A percentile compares a stretch with the other conserved stretches of the same genome.
Conservation (phyloP, 2,329 filamentous ascomycete species). For the Penicillium frequentans region DNA sequence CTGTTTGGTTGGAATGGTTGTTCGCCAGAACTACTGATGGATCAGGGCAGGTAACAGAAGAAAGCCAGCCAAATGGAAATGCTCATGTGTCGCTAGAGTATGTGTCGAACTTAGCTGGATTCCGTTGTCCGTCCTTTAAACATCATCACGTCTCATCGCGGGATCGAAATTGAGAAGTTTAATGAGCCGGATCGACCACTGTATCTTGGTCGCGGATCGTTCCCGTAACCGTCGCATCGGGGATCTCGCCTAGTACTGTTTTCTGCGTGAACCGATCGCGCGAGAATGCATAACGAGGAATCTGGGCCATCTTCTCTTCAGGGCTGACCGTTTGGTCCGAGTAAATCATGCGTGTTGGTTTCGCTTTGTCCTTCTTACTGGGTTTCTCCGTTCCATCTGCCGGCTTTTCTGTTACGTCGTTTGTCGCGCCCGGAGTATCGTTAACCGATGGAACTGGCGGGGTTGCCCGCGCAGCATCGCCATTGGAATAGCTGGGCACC, state of each 20-base stretch:
- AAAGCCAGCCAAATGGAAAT: conserved; percentile 21
- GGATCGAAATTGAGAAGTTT: conserved; percentile 3
- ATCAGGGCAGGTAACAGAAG: conserved; percentile 34
- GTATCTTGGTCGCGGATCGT: conserved; percentile 35
- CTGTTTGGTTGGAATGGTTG: conserved; percentile 2
- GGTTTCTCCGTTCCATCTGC: conserved; percentile 59
- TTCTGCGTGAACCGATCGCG: conserved; percentile 44
- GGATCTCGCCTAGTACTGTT: conserved; percentile 36
- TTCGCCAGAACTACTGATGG: conserved; percentile 35
- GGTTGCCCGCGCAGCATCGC: conserved; percentile 24
- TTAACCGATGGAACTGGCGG: conserved; percentile 47
- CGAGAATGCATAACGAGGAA: conserved; percentile 73
- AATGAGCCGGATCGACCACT: conserved; percentile 35
- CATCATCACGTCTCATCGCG: background rate
- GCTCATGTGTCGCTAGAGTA: conserved; percentile 31
- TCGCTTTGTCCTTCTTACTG: conserved; percentile 66
- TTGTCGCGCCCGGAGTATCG: conserved; percentile 51
- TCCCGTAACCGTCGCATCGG: conserved; percentile 35
- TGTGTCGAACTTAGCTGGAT: conserved; percentile 42
- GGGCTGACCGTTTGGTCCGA: conserved; percentile 76
- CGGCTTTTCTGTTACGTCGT: conserved; percentile 37
- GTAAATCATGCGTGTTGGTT: conserved; percentile 72
- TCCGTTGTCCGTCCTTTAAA: conserved; percentile 19
- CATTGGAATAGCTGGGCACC: conserved; percentile 29
- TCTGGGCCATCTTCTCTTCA: conserved; percentile 82